Evolutionary conservation across 352 stramenopile species (phyloP).

Genomic region (Saprolegnia diclina): DNA sequence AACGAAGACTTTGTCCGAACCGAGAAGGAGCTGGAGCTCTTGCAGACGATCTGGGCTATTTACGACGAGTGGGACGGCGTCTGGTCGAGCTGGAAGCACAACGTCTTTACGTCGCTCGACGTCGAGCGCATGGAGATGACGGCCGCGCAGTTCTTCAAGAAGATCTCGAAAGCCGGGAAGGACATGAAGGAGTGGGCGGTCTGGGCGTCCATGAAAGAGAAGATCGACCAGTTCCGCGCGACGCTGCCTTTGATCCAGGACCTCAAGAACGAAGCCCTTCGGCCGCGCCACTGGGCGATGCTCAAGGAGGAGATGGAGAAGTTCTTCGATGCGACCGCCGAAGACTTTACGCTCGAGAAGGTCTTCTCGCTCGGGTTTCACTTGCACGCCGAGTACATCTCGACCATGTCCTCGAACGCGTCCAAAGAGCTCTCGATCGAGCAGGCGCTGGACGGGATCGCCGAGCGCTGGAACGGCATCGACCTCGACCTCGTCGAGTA

Average conservation of each 20-base stretch:
- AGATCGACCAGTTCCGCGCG: slow-evolving; percentile 91
- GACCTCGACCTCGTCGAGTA: slow-evolving; percentile 89
- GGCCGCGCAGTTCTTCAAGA: slow-evolving; percentile 87
- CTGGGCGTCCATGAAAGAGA: slow-evolving; percentile 90
- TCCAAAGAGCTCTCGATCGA: slow-evolving; percentile 92
- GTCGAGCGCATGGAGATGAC: slow-evolving; percentile 89
- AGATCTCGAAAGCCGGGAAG: slow-evolving; percentile 89
- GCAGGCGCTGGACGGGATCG: slow-evolving; percentile 79
- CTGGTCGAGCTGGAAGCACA: slow-evolving; percentile 90
- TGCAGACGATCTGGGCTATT: slow-evolving; percentile 88
- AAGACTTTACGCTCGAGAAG: slow-evolving; percentile 74
- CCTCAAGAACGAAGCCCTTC: slow-evolving; percentile 85
- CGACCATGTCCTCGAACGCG: slow-evolving; percentile 84
- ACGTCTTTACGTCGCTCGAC: slow-evolving; percentile 88
- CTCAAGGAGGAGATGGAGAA: slow-evolving; percentile 86
- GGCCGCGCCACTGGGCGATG: slow-evolving; percentile 83
- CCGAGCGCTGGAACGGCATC: slow-evolving; percentile 81
- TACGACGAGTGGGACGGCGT: slow-evolving; percentile 84
- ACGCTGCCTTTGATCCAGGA: slow-evolving; percentile 91
- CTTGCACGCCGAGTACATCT: slow-evolving; percentile 87
- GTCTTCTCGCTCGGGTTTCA: slow-evolving; percentile 87
- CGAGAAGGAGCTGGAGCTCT: slow-evolving; percentile 83
- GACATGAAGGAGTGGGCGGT: slow-evolving; percentile 90
- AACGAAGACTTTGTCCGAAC: slow-evolving; percentile 83
- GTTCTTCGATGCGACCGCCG: slow-evolving; percentile 67